Evolutionary conservation across 352 stramenopile species (phyloP), one percentile per base, ranked within the genome.

Genomic region (Pythium oligandrum): DNA sequence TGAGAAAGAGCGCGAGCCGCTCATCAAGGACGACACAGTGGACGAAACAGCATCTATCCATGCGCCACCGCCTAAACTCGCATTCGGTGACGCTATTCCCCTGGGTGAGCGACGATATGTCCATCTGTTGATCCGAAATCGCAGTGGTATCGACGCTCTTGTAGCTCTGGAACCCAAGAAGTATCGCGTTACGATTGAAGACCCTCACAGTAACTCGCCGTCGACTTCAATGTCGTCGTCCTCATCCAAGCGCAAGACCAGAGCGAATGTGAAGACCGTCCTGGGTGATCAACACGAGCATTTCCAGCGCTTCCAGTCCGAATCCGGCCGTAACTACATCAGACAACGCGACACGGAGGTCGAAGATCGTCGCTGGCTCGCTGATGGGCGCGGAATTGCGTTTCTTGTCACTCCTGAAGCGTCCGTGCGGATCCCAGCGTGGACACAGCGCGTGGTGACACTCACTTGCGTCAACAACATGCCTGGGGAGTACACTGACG

Each of bases 381-480:
- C 68, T 17, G 44, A 65, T 31, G 77, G 71, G 10, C 73, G 63
- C 38, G 83, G 81, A n/a, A 51, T 85, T 17, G 79, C 79, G 1
- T 83, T 93, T 39, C 54, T 81, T 1, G 51, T 69, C 31, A 33
- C 11, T 72, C 5, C 36, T 53, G 6, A 26, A 26, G 17, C 76
- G 73, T 1, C 44, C 35, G 34, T 88, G 30, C 48, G 59, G 2
- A 76, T 92, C 40, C 50, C 69, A 1, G 68, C 79, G 8, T 92
- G 83, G 83, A 67, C 82, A 38, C 77, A 86, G 30, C 54, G 61
- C 0, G 54, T 86, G 7, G 65, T 88, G 7, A 48, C 53, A 9
- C 51, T 90, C 31, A 78, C 71, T 35, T 90, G 81, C 47, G 77
- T 88, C 61, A 90, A 84, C 68, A 90, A 92, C 66, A 83, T 90